Conservation (phyloP, 2,329 filamentous ascomycete species). For the Helminthosporium solani region DNA sequence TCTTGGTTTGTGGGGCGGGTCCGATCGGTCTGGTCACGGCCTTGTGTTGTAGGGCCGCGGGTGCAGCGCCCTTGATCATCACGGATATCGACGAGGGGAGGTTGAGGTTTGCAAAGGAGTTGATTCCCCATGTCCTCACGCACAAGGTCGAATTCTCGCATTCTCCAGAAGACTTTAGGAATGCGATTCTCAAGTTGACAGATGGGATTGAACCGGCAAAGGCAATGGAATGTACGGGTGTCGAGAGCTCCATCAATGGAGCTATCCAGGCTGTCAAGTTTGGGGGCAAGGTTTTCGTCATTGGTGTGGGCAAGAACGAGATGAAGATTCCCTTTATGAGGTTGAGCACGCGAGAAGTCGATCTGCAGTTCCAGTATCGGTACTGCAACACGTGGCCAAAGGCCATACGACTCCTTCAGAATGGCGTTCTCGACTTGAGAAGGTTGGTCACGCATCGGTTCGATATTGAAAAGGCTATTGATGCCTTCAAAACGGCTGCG, state of each 20-base stretch:
- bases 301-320: conserved; percentile 92
- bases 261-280: conserved; percentile 92
- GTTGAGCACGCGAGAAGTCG: conserved; percentile 84
- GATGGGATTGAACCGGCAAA: conserved; percentile 79
- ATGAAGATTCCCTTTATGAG: conserved; percentile 96
- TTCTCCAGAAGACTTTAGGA: conserved; percentile 69
- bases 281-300: conserved; percentile 94
- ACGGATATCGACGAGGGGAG: conserved; percentile 91
- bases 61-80: conserved; percentile 86
- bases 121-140: conserved; percentile 77
- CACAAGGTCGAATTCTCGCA: conserved; percentile 69
- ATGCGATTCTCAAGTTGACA: conserved; percentile 67
- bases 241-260: conserved; percentile 81
- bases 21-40: conserved; percentile 91
- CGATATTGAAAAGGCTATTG: conserved; percentile 77
- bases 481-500: conserved; percentile 86
- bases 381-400: conserved; percentile 96
- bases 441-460: conserved; percentile 88
- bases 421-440: conserved; percentile 76
- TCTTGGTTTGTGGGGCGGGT: conserved; percentile 87
- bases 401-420: conserved; percentile 83
- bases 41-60: conserved; percentile 79
- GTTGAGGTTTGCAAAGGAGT: conserved; percentile 77
- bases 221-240: conserved; percentile 89
- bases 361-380: conserved; percentile 94